A percentile compares a stretch with the other conserved stretches of the same genome.
These are phyloP conservation scores for Lichtheimia hyalospora DNA, from an alignment of 371 early-diverging fungal genomes.

Conservation along the genomic window DNA sequence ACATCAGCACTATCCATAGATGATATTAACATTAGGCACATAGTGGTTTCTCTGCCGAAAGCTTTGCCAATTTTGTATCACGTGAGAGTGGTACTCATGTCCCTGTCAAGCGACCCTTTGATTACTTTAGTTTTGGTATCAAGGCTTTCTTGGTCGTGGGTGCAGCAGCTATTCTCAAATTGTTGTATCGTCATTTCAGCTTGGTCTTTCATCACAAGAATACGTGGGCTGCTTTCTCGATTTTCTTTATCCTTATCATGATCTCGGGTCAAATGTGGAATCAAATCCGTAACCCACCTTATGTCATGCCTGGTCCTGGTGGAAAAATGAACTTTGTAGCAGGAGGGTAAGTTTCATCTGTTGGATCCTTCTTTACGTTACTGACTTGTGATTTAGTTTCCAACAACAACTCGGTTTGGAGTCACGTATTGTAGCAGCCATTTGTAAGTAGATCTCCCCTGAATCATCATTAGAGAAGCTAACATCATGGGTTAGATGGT, in stretches of 20 bases:
- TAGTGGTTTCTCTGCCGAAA: slow-evolving; percentile 73
- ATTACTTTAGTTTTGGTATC: slow-evolving; percentile 41
- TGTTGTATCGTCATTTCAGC: slow-evolving; percentile 48
- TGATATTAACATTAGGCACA: neutral
- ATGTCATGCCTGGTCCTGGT: slow-evolving; percentile 52
- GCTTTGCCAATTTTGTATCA: slow-evolving; percentile 62
- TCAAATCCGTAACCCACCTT: slow-evolving; percentile 79
- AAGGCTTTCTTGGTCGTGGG: slow-evolving; percentile 43
- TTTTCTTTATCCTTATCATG: slow-evolving; percentile 70
- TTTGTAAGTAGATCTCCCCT: slow-evolving; percentile 59
- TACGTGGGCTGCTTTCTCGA: slow-evolving; percentile 58
- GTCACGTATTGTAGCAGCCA: slow-evolving; percentile 71
- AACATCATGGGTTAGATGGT: slow-evolving; percentile 43
- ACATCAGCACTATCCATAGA: neutral
- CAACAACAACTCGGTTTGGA: slow-evolving; percentile 79
- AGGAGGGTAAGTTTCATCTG: slow-evolving; percentile 29
- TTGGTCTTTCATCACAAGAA: slow-evolving; percentile 57
- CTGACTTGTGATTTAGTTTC: slow-evolving; percentile 47
- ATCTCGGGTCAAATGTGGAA: slow-evolving; percentile 92
- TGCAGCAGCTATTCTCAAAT: slow-evolving; percentile 35
- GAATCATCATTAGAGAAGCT: too few relatives aligned
- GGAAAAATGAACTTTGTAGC: slow-evolving; percentile 71
- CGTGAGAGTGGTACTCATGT: slow-evolving; percentile 42
- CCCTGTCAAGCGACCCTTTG: slow-evolving; percentile 45
- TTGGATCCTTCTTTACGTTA: neutral